Base-by-base conservation (phyloP, 2,329 filamentous ascomycete species). In the Talaromyces sp. region DNA sequence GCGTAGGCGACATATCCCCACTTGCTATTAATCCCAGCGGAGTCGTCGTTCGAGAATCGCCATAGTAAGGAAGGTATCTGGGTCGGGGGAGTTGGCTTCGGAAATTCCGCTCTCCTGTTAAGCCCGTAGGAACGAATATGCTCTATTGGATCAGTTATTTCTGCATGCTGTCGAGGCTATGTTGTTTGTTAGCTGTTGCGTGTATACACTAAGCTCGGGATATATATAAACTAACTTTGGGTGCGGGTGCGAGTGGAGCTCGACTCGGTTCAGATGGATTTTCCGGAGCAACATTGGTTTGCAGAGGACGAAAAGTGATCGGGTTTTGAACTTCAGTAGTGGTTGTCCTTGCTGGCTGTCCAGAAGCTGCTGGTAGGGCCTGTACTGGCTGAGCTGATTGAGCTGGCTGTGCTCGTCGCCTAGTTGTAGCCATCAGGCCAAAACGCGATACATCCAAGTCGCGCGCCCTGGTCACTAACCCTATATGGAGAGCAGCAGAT, bases 41-140 rank as follows among this genome's bases (percentile, higher is more conserved):
- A 73, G 0, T 72, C 64, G 1, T 61, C 27, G 30, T 75, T 74
- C 1, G 66, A 73, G 65, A 71, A 77, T 12, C 76, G 64, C 55
- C 73, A 78, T 0, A 76, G 42, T 1, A 77, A n/a, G 0, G 62
- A 65, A 9, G 75, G 73, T 3, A 70, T 63, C 27, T 60, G 23
- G 6, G 2, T n/a, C 3, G 56, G 23, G 23, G 40, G 28, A 23
- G 18, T 40, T 30, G 61, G 36, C 18, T 23, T 44, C 14, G 55
- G 14, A 18, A 51, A 47, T 30, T 23, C 27, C 10, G n/a, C 51
- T 10, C 12, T n/a, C 7, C 44, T 30, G 36, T 31, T 50, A 2
- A 56, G 8, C 18, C 31, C 0, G 68, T 67, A 4, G 61, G 65
- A 6, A 4, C 28, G 23, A 31, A 53, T 53, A 27, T 53, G 50